Evolutionary conservation across 1,284 basidiomycete species (phyloP), one percentile per base, ranked within the genome.

Genomic region (Pascua sp.): DNA sequence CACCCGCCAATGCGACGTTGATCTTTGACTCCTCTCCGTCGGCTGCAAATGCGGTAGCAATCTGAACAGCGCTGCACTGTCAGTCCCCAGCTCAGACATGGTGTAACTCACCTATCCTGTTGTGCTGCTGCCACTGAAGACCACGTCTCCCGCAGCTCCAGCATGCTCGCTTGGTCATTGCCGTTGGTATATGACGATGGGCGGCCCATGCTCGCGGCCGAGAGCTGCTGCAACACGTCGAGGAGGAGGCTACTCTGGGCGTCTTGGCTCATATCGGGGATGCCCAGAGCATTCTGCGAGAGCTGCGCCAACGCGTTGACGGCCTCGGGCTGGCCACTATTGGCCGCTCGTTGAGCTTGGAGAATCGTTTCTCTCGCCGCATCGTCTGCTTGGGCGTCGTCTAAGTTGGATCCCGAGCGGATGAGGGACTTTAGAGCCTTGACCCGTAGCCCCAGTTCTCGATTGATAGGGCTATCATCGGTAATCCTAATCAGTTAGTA

Each of bases 1-100:
- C 94, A 2, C 92, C 91, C 46, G 90, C 89, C 37, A 94, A 86
- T 47, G 93, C 90, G 16, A 98, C 82, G 78, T 98, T 97, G 73
- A 97, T 83, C 80, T 98, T 98, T 64, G 88, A 80, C 9, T 85
- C 81, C 74, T 83, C 85, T 1, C 83, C 75, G 75, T 98, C 93
- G 39, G 86, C 85, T 72, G 95, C 91, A 83, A 86, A 95, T 0
- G 89, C 85, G 2, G 88, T 86, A 11, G 67, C 57, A 12, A 72
- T 59, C 38, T 67, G 66, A 2, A 67, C 59, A 8, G 59, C 57
- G 11, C 67, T 71, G 57, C 7, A 32, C 1, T 37, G 42, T 46
- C 37, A 47, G 40, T 8, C 39, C 36, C 37, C 38, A 47, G 47
- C 24, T 7, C 24, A 18, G 17, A 5, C 15, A 37, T 15, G 37